Evolutionary conservation across 1,284 basidiomycete species (phyloP).

Genomic region (Sporisorium graminicola): DNA sequence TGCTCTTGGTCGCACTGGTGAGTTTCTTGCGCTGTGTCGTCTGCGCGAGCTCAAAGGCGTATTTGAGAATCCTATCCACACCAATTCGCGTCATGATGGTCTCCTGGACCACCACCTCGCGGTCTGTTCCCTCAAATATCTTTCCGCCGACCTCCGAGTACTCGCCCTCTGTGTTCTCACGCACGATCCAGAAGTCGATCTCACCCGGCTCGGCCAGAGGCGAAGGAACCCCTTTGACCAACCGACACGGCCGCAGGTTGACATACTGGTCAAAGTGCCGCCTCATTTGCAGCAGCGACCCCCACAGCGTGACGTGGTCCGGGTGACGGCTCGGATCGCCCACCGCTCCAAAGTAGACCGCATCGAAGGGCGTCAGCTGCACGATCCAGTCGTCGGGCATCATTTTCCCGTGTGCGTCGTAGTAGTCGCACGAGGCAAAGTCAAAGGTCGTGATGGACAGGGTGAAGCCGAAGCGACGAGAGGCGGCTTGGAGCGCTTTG

Average conservation of each 20-base stretch:
- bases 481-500: constrained; percentile 45
- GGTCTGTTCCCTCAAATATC: constrained; percentile 69
- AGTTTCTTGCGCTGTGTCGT: constrained; percentile 73
- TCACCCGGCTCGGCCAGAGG: constrained; percentile 71
- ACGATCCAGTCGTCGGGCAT: constrained; percentile 71
- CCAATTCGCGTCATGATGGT: constrained; percentile 73
- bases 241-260: constrained; percentile 74
- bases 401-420: constrained; percentile 69
- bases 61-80: constrained; percentile 74
- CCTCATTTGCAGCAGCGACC: constrained; percentile 70
- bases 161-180: constrained; percentile 76
- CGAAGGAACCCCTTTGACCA: constrained; percentile 74
- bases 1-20: constrained; percentile 72
- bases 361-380: constrained; percentile 68
- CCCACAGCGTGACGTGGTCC: constrained; percentile 44
- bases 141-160: constrained; percentile 74
- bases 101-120: constrained; percentile 71
- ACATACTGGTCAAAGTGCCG: constrained; percentile 75
- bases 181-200: constrained; percentile 74
- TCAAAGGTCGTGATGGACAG: constrained; percentile 71
- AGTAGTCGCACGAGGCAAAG: constrained; percentile 70
- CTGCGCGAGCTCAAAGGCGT: constrained; percentile 74
- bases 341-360: constrained; percentile 72
- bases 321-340: constrained; percentile 67
- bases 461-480: constrained; percentile 68